Conservation (phyloP, 228 moss, liverwort and hornwort species). For the Sphagnum magellanicum region DNA sequence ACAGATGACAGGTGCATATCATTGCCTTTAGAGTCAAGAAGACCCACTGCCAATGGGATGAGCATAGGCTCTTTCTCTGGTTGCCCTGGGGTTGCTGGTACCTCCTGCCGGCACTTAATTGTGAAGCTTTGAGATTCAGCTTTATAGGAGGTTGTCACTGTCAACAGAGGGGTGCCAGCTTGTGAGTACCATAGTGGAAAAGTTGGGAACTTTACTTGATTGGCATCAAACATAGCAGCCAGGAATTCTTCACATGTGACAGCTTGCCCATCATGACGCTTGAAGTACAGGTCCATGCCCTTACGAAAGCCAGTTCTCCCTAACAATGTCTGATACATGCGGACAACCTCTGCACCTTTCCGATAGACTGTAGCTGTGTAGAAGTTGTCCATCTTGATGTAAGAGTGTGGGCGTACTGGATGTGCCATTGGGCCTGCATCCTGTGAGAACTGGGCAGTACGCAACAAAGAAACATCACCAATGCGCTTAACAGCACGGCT, state of each 20-base stretch:
- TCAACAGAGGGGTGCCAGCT: constrained; percentile 70
- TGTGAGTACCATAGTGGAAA: constrained; percentile 85
- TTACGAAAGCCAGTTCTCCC: constrained; percentile 68
- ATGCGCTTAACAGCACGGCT: constrained; percentile 89
- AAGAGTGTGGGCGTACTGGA: constrained; percentile 88
- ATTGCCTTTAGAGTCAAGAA: constrained; percentile 52
- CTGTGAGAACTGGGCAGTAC: constrained; percentile 77
- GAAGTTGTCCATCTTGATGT: constrained; percentile 96
- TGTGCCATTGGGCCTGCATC: constrained; percentile 93
- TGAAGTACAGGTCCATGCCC: constrained; percentile 88
- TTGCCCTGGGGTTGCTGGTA: constrained; percentile 72
- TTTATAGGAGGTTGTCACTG: constrained; percentile 61
- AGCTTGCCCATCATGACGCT: constrained; percentile 86
- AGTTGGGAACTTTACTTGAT: constrained; percentile 53
- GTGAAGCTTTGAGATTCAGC: constrained; percentile 52
- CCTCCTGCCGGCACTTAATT: constrained; percentile 59
- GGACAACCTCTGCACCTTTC: constrained; percentile 74
- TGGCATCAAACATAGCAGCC: constrained; percentile 87
- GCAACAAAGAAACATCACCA: constrained; percentile 62
- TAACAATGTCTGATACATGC: constrained; percentile 81
- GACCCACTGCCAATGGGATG: constrained; percentile 64
- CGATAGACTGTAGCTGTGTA: constrained; percentile 32
- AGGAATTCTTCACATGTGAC: constrained; percentile 87
- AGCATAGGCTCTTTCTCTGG: constrained; percentile 76
- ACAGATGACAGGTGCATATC: constrained; percentile 60